Percentiles rank a stretch among this genome's conserved stretches.
phyloP scores from a whole-genome alignment of 306 rosid species.

The Vicia villosa region DNA sequence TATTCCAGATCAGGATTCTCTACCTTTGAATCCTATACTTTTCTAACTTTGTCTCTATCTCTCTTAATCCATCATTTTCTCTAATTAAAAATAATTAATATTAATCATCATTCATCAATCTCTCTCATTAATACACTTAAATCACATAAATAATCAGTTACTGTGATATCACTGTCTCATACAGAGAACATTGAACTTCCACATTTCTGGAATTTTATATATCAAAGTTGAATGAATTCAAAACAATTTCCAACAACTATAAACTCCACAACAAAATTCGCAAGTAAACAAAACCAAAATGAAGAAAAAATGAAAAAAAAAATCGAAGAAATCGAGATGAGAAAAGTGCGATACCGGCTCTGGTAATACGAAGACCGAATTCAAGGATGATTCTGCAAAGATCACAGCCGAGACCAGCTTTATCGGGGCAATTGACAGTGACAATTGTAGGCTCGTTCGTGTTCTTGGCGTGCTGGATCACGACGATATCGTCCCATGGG shows the following conservation, averaged over 20 bases:
- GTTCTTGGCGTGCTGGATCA: conserved; percentile 51
- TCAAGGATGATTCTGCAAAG: conserved; percentile 66
- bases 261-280: background rate
- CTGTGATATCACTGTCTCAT: background rate
- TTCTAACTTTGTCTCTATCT: no score
- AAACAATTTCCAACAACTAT: background rate
- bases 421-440: conserved; percentile 83
- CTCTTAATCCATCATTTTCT: no score
- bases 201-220: background rate
- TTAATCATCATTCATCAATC: no score
- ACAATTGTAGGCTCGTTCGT: conserved; percentile 53
- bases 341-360: conserved; percentile 54
- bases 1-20: background rate
- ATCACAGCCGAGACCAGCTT: conserved; percentile 88
- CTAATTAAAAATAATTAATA: no score
- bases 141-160: no score
- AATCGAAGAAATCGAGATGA: conserved; percentile 4
- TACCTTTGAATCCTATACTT: no score
- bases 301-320: background rate
- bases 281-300: background rate
- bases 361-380: conserved; percentile 68
- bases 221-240: background rate
- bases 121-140: no score
- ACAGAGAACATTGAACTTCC: background rate
- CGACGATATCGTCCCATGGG: conserved; percentile 63